Evolutionary conservation across 148 eudicot genomes (phyloP).

Genomic region (Rhododendron molle): DNA sequence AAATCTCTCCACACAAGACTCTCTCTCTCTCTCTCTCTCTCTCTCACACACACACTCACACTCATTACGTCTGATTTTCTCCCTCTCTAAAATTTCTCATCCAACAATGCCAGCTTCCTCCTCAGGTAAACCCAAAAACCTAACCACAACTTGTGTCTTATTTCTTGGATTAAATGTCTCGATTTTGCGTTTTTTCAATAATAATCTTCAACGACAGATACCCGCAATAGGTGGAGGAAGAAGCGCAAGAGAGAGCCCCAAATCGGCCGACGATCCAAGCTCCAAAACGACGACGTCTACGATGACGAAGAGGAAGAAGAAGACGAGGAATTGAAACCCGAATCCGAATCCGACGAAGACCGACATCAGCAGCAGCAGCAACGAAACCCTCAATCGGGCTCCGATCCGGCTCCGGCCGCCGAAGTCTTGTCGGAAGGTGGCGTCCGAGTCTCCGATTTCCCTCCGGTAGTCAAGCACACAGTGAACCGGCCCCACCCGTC

Average conservation of each 20-base stretch:
- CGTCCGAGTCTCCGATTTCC: constrained; percentile 56
- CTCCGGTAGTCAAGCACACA: constrained; percentile 41
- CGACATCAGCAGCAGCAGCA: constrained; percentile 22
- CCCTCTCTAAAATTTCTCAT: constrained; percentile 16
- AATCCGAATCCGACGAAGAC: constrained; percentile 48
- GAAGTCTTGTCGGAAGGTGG: constrained; percentile 55
- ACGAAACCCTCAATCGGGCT: constrained; percentile 32
- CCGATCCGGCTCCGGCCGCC: constrained; percentile 17
- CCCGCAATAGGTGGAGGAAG: constrained; percentile 69
- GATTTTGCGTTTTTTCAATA: not conserved
- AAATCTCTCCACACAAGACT: not conserved
- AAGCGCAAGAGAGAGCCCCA: constrained; percentile 45
- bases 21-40: not conserved
- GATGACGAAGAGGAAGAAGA: constrained; percentile 55
- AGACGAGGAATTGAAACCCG: constrained; percentile 21
- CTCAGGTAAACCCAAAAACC: constrained; percentile 42
- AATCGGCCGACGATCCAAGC: constrained; percentile 43
- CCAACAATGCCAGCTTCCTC: constrained; percentile 74
- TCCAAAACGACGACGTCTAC: constrained; percentile 40
- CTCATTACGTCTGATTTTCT: not conserved
- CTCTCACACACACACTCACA: not conserved
- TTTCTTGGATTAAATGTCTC: not conserved
- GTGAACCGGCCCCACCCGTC: constrained; percentile 56
- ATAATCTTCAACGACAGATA: constrained; percentile 29
- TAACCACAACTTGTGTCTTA: not conserved